Base-by-base conservation (phyloP, 192 early-diverging fungal species). In the Coemansia sp. region DNA sequence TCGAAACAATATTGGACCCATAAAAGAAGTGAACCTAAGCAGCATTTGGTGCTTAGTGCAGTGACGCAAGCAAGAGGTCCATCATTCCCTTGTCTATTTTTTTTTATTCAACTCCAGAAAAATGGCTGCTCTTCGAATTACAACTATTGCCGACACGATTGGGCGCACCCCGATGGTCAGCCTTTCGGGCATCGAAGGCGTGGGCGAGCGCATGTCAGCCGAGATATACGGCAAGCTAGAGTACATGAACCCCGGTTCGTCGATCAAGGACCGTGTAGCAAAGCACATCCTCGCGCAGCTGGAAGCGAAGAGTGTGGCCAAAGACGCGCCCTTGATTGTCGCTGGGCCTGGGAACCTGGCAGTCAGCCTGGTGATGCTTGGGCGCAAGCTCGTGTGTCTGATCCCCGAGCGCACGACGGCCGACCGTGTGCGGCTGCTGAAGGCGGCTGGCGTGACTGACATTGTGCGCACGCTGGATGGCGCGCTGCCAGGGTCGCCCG, bases 251-350 rank as follows among this genome's bases (percentile, higher is more conserved):
- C 85, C 87, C 2, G 64, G 72, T n/a, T 85, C 84, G 10, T 88
- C 87, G 22, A 82, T 87, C 43, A 92, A 90, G 65, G 89, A 92
- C 69, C 74, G 91, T 16, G 81, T 89, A 4, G 91, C 91, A 29
- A 83, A 83, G 30, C 35, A 62, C 24, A 60, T 80, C 18, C 32
- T 54, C 0, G 23, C 44, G 40, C 58, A 81, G 49, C 69, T 86
- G n/a, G 46, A 57, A 9, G 56, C 59, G 10, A 31, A 51, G 5
- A 54, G 61, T 16, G 38, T 67, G 5, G 12, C 52, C 33, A 28
- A 46, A 2, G 63, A 71, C 40, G 71, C 77, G 4, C 76, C 81
- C 1, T 73, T 92, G 5, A 68, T 92, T 24, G 82, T 91, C 18
- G 88, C 91, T 8, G 82, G 87, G 9, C 84, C 83, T 3, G 89